A percentile compares a stretch with the other conserved stretches of the same genome.
phyloP scores from a whole-genome alignment of 176 grass and related monocot genomes.

The Cymbopogon citratus region DNA sequence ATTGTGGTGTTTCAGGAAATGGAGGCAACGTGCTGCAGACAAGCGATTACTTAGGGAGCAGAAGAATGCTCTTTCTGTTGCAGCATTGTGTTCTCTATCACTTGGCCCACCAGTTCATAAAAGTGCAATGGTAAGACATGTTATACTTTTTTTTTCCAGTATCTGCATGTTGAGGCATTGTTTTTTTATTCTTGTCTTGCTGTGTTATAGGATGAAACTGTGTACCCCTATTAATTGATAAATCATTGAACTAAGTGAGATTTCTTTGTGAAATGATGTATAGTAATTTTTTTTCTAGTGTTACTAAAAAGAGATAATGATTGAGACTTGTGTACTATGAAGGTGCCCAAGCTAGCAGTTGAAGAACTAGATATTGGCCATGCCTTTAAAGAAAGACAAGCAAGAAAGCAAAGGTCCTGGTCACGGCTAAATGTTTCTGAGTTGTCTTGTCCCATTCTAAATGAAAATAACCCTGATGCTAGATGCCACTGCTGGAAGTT shows the following conservation, averaged over 20 bases:
- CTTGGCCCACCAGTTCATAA: conserved; percentile 59
- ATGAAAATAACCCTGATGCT: conserved; percentile 55
- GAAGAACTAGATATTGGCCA: conserved; percentile 55
- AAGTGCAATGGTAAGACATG: conserved; percentile 28
- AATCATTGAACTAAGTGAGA: not conserved
- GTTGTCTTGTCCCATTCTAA: conserved; percentile 71
- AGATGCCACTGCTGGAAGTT: conserved; percentile 92
- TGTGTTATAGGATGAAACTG: not conserved
- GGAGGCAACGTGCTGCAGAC: conserved; percentile 54
- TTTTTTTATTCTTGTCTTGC: not conserved
- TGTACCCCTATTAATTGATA: not conserved
- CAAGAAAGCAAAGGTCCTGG: conserved; percentile 52
- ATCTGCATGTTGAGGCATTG: not conserved
- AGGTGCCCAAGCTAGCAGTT: conserved; percentile 47
- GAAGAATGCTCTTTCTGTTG: conserved; percentile 53
- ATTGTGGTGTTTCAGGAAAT: conserved; percentile 55
- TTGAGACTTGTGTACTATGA: conserved; percentile 32
- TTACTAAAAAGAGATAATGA: conserved; percentile 10
- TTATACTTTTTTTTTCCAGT: conserved; percentile 18
- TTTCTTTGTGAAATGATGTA: conserved; percentile 1
- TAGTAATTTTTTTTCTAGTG: not conserved
- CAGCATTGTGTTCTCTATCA: conserved; percentile 67
- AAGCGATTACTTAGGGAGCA: conserved; percentile 52
- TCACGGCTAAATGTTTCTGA: conserved; percentile 62
- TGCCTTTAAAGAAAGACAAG: conserved; percentile 53